Conservation (phyloP, 108 stramenopile species). For the Fragilaria crotonensis region DNA sequence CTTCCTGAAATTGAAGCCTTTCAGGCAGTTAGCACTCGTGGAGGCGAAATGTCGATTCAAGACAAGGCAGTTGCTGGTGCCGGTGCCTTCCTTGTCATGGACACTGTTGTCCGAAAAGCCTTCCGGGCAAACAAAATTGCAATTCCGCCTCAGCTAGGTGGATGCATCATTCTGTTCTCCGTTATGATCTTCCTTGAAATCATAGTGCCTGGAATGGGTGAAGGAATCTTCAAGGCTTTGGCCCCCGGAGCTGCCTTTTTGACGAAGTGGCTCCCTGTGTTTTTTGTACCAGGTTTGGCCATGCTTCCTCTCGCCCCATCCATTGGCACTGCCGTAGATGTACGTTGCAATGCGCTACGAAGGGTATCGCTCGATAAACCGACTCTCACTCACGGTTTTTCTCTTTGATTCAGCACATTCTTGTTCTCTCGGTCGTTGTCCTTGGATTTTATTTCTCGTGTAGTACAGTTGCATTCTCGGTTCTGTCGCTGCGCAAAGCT, state of each 20-base stretch:
- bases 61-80: slow-evolving; percentile 14
- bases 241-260: slow-evolving; percentile 58
- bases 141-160: slow-evolving; percentile 68
- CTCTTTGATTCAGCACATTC: slow-evolving; percentile 35
- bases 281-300: slow-evolving; percentile 81
- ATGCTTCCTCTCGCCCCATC: slow-evolving; percentile 72
- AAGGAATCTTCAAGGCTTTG: slow-evolving; percentile 35
- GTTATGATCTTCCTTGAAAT: slow-evolving; percentile 38
- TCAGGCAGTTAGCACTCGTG: no score
- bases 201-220: slow-evolving; percentile 45
- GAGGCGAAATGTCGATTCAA: slow-evolving; percentile 9
- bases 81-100: slow-evolving; percentile 32
- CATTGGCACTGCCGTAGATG: slow-evolving; percentile 55
- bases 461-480: slow-evolving; percentile 45
- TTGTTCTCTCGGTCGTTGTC: slow-evolving; percentile 44
- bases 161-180: slow-evolving; percentile 54
- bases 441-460: slow-evolving; percentile 64
- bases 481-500: slow-evolving; percentile 38
- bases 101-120: slow-evolving; percentile 45
- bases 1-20: no score
- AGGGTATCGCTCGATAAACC: not conserved
- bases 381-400: not conserved
- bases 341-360: slow-evolving; percentile 15
- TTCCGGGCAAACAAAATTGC: slow-evolving; percentile 40
- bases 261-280: slow-evolving; percentile 79